Evolutionary conservation across 2,329 filamentous ascomycete species (phyloP), one percentile per base, ranked within the genome.

Genomic region (Fusarium avenaceum): DNA sequence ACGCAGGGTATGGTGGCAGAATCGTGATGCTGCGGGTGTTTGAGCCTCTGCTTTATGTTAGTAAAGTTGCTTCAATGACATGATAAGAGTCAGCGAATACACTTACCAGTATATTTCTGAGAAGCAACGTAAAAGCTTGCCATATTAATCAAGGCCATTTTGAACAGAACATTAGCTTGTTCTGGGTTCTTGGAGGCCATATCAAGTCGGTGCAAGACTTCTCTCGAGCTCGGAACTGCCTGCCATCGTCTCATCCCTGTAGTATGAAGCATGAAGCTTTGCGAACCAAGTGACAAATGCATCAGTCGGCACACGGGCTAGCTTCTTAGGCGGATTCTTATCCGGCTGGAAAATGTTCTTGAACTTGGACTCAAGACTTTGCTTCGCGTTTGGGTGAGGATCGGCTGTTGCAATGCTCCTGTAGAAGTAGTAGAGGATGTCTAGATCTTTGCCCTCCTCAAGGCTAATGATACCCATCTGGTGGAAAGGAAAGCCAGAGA

Each of bases 391-490:
- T 0, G 91, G 90, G 74, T 96, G 90, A 6, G 94, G 93, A 40
- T 90, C 84, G 52, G 89, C 85, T 32, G 93, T 90, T 10, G 90
- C 89, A 70, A 96, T 85, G 17, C 94, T 90, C 66, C 94, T 90
- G 76, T 97, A 96, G 40, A 98, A 88, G 77, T 97, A 90, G 78
- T 97, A 98, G 30, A 96, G 90, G 11, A 93, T 90, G 64, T 93
- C 89, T 50, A 98, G 86, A 76, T 96, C 92, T 70, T 95, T 91
- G 59, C 86, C 87, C 72, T 94, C 89, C 53, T 91, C 90, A 47
- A 93, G 86, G 62, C 91, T 90, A 61, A 98, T 90, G 35, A 98
- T 92, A 35, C 92, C 94, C 77, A 96, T 89, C 78, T 98, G 96
- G 74, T 99, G 95, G 75, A 96, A 92, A 17, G 93, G 92, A 66